These are phyloP conservation scores for Salvia rosmarinus DNA, from an alignment of 257 asterid species.

Conservation along the genomic window DNA sequence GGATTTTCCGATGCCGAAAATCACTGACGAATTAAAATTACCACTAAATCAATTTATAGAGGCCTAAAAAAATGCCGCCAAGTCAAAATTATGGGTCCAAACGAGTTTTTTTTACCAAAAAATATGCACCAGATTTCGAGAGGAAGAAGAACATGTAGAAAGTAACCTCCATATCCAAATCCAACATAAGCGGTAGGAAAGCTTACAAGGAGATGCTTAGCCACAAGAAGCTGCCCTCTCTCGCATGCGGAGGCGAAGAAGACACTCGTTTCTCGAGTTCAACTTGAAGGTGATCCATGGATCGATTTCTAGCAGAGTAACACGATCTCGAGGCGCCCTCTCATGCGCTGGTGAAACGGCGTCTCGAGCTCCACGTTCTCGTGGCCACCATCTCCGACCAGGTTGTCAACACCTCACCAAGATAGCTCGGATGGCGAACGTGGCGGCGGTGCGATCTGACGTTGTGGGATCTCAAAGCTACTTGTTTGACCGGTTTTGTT, in stretches of 20 bases:
- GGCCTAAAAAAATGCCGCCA: too few species aligned
- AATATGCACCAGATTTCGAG: constrained; percentile 46
- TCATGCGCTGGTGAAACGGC: constrained; percentile 52
- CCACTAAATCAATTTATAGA: too few species aligned
- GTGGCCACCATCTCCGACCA: constrained; percentile 44
- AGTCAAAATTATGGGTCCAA: too few species aligned
- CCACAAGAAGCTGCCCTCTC: constrained; percentile 41
- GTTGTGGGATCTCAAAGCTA: constrained; percentile 21
- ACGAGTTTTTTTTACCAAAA: not conserved
- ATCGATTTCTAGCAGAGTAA: constrained; percentile 37
- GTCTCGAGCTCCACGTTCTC: constrained; percentile 56
- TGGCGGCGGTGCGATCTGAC: constrained; percentile 47
- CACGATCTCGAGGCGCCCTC: constrained; percentile 46
- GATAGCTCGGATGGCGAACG: constrained; percentile 42
- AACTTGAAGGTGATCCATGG: constrained; percentile 33
- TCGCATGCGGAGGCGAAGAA: constrained; percentile 50
- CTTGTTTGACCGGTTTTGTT: constrained; percentile 9
- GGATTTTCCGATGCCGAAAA: too few species aligned
- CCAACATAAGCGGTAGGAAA: constrained; percentile 41
- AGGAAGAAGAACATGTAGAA: constrained; percentile 53
- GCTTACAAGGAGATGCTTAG: constrained; percentile 27
- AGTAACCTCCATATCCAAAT: constrained; percentile 39
- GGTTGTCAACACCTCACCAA: constrained; percentile 28
- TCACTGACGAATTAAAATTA: too few species aligned
- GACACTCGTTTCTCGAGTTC: constrained; percentile 38